A percentile compares a stretch with the other conserved stretches of the same genome.
Evolutionary conservation across 108 stramenopile genomes (phyloP).

Genomic region (Mayamaea pseudoterrestris): DNA sequence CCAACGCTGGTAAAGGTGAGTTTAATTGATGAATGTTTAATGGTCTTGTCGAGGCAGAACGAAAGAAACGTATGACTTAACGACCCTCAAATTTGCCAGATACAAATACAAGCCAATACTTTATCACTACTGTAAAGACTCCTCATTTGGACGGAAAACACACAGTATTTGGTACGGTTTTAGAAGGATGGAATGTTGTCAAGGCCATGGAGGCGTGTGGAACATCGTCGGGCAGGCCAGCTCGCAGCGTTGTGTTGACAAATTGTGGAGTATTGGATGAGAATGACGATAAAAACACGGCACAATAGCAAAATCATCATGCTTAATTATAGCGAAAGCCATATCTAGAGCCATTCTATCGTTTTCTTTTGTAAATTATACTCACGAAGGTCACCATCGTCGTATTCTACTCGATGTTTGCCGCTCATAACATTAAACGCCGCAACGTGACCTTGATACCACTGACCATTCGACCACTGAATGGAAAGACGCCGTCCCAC

Average conservation of each 20-base stretch:
- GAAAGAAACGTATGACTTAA: not conserved
- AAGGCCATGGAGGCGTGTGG: conserved; percentile 57
- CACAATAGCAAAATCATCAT: not conserved
- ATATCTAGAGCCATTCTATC: conserved; percentile 19
- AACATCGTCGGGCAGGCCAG: conserved; percentile 42
- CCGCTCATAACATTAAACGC: conserved; percentile 18
- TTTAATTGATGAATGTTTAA: conserved; percentile 85
- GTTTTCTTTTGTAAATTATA: conserved; percentile 30
- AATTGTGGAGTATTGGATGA: conserved; percentile 50
- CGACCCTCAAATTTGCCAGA: conserved; percentile 7
- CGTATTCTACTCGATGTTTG: conserved; percentile 29
- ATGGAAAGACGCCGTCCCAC: conserved; percentile 24
- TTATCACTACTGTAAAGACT: conserved; percentile 79
- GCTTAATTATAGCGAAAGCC: not conserved
- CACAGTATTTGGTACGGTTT: conserved; percentile 71
- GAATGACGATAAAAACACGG: conserved; percentile 5
- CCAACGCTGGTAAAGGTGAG: conserved; percentile 88
- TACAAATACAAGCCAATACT: conserved; percentile 78
- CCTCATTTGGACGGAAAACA: conserved; percentile 89
- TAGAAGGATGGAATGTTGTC: conserved; percentile 70
- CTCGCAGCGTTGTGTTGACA: conserved; percentile 29
- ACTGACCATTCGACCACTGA: conserved; percentile 34
- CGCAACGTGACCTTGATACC: conserved; percentile 25
- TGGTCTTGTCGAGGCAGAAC: conserved; percentile 32
- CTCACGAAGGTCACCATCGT: conserved; percentile 34